Evolutionary conservation across 164 flowering plant species (phyloP), one percentile per base, ranked within the genome.

Genomic region (Pachysandra terminalis): DNA sequence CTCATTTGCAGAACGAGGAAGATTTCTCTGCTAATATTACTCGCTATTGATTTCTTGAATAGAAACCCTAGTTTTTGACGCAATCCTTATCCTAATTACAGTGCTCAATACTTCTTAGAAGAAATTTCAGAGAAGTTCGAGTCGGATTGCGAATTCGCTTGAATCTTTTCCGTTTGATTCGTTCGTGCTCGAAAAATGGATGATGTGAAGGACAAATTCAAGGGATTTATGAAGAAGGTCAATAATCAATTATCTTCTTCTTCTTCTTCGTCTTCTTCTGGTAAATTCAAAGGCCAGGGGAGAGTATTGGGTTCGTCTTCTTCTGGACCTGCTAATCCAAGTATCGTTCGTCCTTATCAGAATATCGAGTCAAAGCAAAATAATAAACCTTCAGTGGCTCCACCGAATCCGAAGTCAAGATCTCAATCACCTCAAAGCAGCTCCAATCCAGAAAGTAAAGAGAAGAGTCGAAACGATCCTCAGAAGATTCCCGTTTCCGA

Each of bases 241-340:
- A 89, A 86, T 78, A 83, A 72, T 25, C 84, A 81, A 0, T 83
- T 84, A 53, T 68, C 77, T 37, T 70, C 96, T 0, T 81, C 93
- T 4, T 86, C 98, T 17, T 80, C 51, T 10, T 45, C 51, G 51
- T 45, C 51, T 45, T 45, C 90, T 27, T 86, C 95, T 15, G 90
- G 89, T 49, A 91, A 87, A 81, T 94, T 94, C 81, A 87, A 86
- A 71, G 97, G 98, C 74, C 96, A 85, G 67, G 96, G 95, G 16
- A 76, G 96, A 71, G 95, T 89, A 24, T 77, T 93, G 75, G 98
- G 98, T 6, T 77, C 81, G 17, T 77, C 85, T 27, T 82, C 95
- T 0, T 79, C 88, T 0, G 82, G 69, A 52, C 71, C 86, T 4
- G 35, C 78, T 59, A 80, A 75, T 64, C 71, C 80, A 1, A 68